Percentiles rank a stretch among this genome's conserved stretches.
phyloP scores from a whole-genome alignment of 2,329 filamentous ascomycete species.

The Cladosporium halotolerans region DNA sequence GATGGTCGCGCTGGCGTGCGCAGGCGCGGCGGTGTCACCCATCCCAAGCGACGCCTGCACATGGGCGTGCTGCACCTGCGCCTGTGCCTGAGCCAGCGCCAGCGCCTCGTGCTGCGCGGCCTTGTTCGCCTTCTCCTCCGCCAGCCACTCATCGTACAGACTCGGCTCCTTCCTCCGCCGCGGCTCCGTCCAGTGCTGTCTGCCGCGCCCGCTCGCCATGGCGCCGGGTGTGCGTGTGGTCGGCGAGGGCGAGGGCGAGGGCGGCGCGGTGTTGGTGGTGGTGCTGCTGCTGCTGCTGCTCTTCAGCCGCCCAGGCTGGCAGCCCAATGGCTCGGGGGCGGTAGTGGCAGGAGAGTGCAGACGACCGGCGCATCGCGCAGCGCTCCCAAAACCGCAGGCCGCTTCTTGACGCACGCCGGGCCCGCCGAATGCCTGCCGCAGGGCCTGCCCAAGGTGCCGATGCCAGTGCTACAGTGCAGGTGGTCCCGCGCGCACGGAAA shows the following conservation, averaged over 20 bases:
- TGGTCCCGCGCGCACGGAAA: not conserved
- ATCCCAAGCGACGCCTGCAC: constrained; percentile 3
- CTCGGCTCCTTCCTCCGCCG: constrained; percentile 25
- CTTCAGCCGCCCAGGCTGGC: constrained; percentile 6
- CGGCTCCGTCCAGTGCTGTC: constrained; percentile 14
- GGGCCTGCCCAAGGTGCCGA: too few species aligned
- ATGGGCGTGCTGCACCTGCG: constrained; percentile 2
- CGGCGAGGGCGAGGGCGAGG: not conserved
- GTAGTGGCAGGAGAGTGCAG: not conserved
- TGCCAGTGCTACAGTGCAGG: not conserved
- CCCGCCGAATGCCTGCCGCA: not conserved
- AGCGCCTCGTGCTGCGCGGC: constrained; percentile 2
- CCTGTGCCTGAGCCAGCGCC: not conserved
- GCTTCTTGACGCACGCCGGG: not conserved
- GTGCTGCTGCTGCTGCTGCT: constrained; percentile 1
- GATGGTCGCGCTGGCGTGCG: constrained; percentile 2
- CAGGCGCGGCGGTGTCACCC: constrained; percentile 9
- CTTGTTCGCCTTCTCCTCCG: constrained; percentile 17
- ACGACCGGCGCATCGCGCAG: constrained; percentile 5
- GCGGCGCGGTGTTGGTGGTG: not conserved
- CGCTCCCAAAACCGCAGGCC: not conserved
- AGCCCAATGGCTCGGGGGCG: constrained; percentile 9
- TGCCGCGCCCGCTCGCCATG: constrained; percentile 8
- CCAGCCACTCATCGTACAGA: constrained; percentile 29
- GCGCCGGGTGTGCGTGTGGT: not conserved